Evolutionary conservation across 805 yeast species (phyloP).

Genomic region (Saturnispora halmiae): DNA sequence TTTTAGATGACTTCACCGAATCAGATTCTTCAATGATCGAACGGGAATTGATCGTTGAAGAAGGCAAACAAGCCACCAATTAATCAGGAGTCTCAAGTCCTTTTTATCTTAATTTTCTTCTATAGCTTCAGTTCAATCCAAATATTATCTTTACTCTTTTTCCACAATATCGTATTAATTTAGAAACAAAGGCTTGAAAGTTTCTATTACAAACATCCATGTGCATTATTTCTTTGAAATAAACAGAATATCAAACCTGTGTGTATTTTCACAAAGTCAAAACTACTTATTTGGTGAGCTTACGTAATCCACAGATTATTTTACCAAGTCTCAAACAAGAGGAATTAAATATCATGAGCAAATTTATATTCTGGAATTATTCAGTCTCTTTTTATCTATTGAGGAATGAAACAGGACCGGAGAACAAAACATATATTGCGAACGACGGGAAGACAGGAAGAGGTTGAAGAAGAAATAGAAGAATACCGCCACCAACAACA

Average conservation of each 20-base stretch:
- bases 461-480: constrained; percentile 1
- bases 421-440: constrained; percentile 6
- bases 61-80: not conserved
- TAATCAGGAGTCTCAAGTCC: not conserved
- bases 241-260: no score
- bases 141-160: not conserved
- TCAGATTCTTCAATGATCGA: constrained; percentile 5
- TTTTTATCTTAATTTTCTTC: no score
- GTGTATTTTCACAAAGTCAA: no score
- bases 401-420: constrained; percentile 4
- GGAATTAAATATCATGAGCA: not conserved
- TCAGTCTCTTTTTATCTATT: not conserved
- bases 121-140: no score
- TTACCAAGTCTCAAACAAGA: no score
- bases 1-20: constrained; percentile 8
- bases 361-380: not conserved
- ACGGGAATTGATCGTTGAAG: not conserved
- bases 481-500: not conserved
- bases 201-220: no score
- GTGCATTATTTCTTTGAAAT: no score
- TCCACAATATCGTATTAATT: no score
- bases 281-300: no score
- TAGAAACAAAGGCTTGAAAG: no score
- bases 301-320: no score
- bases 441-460: constrained; percentile 5